phyloP scores from a whole-genome alignment of 257 asterid genomes.

The Gentiana dahurica region DNA sequence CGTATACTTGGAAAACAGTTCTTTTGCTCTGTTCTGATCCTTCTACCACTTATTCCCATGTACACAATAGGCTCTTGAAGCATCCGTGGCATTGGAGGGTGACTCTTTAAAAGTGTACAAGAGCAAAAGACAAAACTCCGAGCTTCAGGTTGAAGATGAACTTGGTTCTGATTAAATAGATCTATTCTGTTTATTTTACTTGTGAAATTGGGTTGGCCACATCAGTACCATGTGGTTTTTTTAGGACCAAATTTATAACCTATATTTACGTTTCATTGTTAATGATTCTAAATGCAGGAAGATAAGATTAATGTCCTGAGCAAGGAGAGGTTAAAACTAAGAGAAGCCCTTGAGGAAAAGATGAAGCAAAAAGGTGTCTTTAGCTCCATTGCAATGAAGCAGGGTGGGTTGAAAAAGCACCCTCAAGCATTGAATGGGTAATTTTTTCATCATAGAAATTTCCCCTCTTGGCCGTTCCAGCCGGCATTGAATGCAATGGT shows the following conservation, averaged over 20 bases:
- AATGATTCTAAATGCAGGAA: slow-evolving; percentile 31
- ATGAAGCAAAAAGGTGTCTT: slow-evolving; percentile 66
- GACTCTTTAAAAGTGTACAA: slow-evolving; percentile 23
- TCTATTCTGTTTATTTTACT: neutral
- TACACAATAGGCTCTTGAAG: slow-evolving; percentile 24
- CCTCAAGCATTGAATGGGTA: slow-evolving; percentile 55
- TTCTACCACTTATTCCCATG: neutral
- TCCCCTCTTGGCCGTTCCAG: neutral
- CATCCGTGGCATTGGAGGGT: slow-evolving; percentile 17
- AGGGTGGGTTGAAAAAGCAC: slow-evolving; percentile 25
- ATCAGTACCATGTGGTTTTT: neutral
- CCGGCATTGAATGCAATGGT: slow-evolving; percentile 8
- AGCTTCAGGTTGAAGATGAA: slow-evolving; percentile 42
- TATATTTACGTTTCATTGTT: neutral
- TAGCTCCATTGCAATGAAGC: slow-evolving; percentile 44
- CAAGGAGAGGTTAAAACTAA: slow-evolving; percentile 72
- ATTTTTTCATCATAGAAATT: slow-evolving; percentile 6
- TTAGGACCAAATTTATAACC: neutral
- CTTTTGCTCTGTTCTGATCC: neutral
- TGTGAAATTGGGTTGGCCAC: too few species aligned
- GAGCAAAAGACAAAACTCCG: slow-evolving; percentile 24
- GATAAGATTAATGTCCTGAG: slow-evolving; percentile 57
- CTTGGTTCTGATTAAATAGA: neutral
- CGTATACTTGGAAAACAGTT: neutral
- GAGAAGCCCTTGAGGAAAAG: slow-evolving; percentile 87